Conservation (phyloP, 164 flowering plant species). For the Houttuynia cordata region DNA sequence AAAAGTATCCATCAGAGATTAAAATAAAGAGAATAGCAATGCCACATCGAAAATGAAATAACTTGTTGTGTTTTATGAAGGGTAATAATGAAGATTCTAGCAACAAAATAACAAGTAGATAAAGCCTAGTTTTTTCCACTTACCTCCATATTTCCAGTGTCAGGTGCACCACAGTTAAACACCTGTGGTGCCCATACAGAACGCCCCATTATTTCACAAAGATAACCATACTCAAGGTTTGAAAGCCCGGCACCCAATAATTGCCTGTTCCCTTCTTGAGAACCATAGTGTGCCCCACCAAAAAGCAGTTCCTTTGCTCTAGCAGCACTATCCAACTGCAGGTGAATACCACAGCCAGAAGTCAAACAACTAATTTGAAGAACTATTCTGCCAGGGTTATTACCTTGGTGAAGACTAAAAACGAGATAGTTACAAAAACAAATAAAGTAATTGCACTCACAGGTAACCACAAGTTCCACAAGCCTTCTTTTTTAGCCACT, state of each 20-base stretch:
- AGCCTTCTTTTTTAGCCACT: constrained; percentile 77
- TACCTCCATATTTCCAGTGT: constrained; percentile 99
- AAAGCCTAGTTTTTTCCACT: neutral
- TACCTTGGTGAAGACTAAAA: neutral
- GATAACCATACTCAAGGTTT: constrained; percentile 93
- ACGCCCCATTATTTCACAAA: constrained; percentile 97
- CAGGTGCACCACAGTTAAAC: constrained; percentile 94
- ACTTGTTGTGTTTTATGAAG: no score
- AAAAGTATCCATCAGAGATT: neutral
- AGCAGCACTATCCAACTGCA: constrained; percentile 85
- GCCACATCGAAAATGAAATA: no score
- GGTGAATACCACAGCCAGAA: neutral
- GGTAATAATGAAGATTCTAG: neutral
- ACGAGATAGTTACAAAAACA: neutral
- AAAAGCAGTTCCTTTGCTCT: constrained; percentile 60
- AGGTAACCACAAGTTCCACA: constrained; percentile 92
- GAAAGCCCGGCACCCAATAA: constrained; percentile 86
- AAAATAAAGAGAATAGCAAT: no score
- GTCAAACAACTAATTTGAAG: neutral
- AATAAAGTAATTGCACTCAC: constrained; percentile 29
- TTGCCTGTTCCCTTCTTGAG: constrained; percentile 13
- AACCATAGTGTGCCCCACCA: constrained; percentile 17
- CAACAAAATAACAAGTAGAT: neutral
- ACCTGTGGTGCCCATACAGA: constrained; percentile 96
- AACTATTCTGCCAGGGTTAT: neutral